Conservation (phyloP, 2,329 filamentous ascomycete genomes). For the Pezicula carpinea region DNA sequence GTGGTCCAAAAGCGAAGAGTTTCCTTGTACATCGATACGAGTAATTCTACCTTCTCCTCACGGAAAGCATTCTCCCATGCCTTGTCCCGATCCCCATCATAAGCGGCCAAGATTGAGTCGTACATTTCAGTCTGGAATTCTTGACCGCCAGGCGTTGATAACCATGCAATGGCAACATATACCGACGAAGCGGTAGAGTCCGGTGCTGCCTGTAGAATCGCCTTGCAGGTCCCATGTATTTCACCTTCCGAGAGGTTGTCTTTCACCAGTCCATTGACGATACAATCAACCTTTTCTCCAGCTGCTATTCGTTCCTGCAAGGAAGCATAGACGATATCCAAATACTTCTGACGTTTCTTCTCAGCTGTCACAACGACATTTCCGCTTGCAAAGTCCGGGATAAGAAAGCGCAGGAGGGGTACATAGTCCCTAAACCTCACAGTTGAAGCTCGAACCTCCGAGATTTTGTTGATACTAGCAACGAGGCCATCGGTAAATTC, state of each 20-base stretch:
- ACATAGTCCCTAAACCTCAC: conserved; percentile 19
- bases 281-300: conserved; percentile 8
- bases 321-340: conserved; percentile 6
- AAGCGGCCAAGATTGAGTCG: conserved; percentile 15
- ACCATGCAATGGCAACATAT: conserved; percentile 19
- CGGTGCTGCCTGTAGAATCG: conserved; percentile 21
- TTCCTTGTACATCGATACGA: conserved; percentile 20
- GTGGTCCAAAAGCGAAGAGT: conserved; percentile 17
- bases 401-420: conserved; percentile 8
- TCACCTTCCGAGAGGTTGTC: conserved; percentile 19
- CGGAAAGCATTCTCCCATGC: conserved; percentile 21
- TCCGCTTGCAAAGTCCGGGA: conserved; percentile 3
- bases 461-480: conserved; percentile 18
- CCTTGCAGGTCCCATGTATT: conserved; percentile 21
- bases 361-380: conserved; percentile 6
- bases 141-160: conserved; percentile 15
- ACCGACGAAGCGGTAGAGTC: conserved; percentile 20
- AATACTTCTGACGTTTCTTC: conserved; percentile 5
- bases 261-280: conserved; percentile 7
- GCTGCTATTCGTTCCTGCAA: conserved; percentile 6
- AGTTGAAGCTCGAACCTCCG: conserved; percentile 20
- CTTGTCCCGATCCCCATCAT: conserved; percentile 15
- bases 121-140: conserved; percentile 12
- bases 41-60: conserved; percentile 18
- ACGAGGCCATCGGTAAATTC: conserved; percentile 17